A percentile compares a stretch with the other conserved stretches of the same genome.
These are phyloP conservation scores for Vitis hybrid DNA, from an alignment of 177 flowering plant species.

Conservation along the genomic window DNA sequence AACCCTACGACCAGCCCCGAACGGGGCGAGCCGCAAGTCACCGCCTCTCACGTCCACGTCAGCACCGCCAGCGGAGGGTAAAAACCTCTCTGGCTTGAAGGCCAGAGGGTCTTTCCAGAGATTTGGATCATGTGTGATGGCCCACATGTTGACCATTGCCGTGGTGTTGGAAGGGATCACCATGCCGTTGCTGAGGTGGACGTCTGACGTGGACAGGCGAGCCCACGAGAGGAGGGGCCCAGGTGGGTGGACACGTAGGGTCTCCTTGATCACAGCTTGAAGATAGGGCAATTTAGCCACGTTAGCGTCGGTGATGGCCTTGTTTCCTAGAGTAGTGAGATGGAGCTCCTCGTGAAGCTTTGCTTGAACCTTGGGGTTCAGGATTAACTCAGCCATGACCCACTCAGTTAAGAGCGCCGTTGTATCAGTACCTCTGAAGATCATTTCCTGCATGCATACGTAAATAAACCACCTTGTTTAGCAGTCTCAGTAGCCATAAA, in stretches of 20 bases:
- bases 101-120: constrained; percentile 38
- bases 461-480: not conserved
- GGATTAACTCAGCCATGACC: constrained; percentile 29
- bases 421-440: constrained; percentile 42
- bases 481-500: not conserved
- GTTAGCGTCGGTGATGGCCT: constrained; percentile 18
- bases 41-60: constrained; percentile 42
- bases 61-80: constrained; percentile 14
- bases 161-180: constrained; percentile 40
- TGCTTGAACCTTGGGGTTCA: constrained; percentile 25
- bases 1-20: constrained; percentile 55
- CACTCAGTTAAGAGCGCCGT: constrained; percentile 33
- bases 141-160: constrained; percentile 69
- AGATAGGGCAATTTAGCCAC: constrained; percentile 24
- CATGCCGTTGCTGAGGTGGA: constrained; percentile 43
- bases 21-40: constrained; percentile 53
- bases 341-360: constrained; percentile 26
- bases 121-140: constrained; percentile 43
- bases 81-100: constrained; percentile 48
- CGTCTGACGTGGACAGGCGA: constrained; percentile 44
- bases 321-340: not conserved
- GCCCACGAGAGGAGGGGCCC: constrained; percentile 62
- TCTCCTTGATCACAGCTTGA: constrained; percentile 33
- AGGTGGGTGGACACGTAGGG: constrained; percentile 36
- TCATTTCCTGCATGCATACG: constrained; percentile 31